Conservation (phyloP, 257 asterid species). For the Solanum sejunctum region DNA sequence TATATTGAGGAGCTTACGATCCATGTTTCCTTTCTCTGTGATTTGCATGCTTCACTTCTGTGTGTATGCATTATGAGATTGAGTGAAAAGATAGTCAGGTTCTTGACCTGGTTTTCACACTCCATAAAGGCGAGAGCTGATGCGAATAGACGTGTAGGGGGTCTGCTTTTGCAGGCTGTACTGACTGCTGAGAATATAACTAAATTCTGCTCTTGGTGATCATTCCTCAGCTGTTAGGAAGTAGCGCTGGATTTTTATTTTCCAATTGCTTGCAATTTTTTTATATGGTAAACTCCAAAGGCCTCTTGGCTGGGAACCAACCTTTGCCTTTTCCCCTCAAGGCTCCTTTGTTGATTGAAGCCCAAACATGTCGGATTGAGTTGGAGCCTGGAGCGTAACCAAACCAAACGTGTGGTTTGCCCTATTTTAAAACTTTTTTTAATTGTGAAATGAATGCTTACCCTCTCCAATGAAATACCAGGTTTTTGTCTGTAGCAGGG, state of each 20-base stretch:
- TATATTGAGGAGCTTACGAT: not conserved
- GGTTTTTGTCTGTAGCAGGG: not conserved
- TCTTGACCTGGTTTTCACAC: not conserved
- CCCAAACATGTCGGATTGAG: not conserved
- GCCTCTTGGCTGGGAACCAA: not conserved
- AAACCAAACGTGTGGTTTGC: not conserved
- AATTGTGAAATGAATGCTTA: not conserved
- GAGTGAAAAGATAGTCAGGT: not conserved
- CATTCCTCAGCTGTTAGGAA: not conserved
- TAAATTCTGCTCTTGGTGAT: not conserved
- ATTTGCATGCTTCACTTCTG: not conserved
- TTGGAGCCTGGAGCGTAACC: not conserved
- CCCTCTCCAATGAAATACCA: not conserved
- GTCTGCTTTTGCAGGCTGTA: not conserved
- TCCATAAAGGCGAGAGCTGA: not conserved
- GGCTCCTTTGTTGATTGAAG: not conserved
- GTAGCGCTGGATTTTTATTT: not conserved
- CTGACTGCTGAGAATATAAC: not conserved
- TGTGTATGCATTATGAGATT: not conserved
- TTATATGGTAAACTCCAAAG: not conserved
- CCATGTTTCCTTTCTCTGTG: not conserved
- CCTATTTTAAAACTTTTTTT: not conserved
- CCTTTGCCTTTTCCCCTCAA: not conserved
- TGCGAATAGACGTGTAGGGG: not conserved
- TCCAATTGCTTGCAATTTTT: not conserved